A percentile compares a stretch with the other conserved stretches of the same genome.
Conservation (phyloP, 805 yeast genomes). For the Cyberlindnera amylophila region DNA sequence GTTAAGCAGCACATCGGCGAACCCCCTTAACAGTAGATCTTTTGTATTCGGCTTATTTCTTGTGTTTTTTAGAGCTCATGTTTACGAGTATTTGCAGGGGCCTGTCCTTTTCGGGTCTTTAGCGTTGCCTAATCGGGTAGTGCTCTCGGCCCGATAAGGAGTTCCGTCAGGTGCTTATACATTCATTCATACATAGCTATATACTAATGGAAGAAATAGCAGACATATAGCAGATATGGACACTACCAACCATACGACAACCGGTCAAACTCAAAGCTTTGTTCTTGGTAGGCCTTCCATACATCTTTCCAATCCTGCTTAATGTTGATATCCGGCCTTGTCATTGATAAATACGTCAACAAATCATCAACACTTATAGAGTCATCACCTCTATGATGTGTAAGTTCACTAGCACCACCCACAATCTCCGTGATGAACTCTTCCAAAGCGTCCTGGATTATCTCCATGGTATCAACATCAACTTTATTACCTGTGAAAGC, state of each 20-base stretch:
- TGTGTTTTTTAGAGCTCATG: too few relatives aligned
- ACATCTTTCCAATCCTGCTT: background rate
- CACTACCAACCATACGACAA: background rate
- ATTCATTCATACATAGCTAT: too few relatives aligned
- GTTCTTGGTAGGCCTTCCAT: background rate
- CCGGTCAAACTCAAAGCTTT: background rate
- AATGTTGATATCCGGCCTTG: background rate
- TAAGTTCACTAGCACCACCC: slow-evolving; percentile 2
- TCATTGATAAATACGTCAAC: background rate
- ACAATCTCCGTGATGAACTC: slow-evolving; percentile 5
- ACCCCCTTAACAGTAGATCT: too few relatives aligned
- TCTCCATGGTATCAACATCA: slow-evolving; percentile 4
- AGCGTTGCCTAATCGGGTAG: too few relatives aligned
- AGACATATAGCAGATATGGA: too few relatives aligned
- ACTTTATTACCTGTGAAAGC: slow-evolving; percentile 3
- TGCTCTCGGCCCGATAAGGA: too few relatives aligned
- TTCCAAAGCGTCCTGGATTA: slow-evolving; percentile 5
- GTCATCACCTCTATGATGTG: slow-evolving; percentile 3
- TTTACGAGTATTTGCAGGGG: too few relatives aligned
- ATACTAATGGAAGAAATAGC: too few relatives aligned
- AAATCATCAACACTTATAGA: background rate
- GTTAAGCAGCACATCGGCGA: too few relatives aligned
- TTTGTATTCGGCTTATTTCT: too few relatives aligned
- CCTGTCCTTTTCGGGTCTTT: too few relatives aligned
- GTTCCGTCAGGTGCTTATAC: too few relatives aligned